Percentiles rank a stretch among this genome's conserved stretches.
phyloP scores from a whole-genome alignment of 352 stramenopile species.

The Globisporangium mamillatum region DNA sequence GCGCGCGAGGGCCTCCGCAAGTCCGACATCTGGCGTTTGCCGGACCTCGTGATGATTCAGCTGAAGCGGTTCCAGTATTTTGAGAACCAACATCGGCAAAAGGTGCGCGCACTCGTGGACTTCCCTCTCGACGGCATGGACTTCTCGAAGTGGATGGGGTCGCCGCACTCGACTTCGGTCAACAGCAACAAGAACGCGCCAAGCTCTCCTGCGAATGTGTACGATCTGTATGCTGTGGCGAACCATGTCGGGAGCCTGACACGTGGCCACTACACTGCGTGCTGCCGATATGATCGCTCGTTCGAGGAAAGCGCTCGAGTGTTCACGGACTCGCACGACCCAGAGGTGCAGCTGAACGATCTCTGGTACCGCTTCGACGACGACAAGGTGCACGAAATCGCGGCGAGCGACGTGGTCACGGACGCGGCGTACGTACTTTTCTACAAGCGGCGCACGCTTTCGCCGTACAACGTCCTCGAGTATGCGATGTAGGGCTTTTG shows the following conservation, averaged over 20 bases:
- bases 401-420: conserved; percentile 65
- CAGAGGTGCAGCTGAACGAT: conserved; percentile 48
- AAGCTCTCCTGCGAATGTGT: conserved; percentile 38
- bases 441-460: conserved; percentile 84
- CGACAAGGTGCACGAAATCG: conserved; percentile 76
- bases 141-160: conserved; percentile 72
- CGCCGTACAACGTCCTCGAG: conserved; percentile 62
- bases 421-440: conserved; percentile 91
- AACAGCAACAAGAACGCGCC: conserved; percentile 2
- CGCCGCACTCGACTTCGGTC: background rate
- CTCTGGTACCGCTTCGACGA: conserved; percentile 86
- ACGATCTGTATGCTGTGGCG: conserved; percentile 97
- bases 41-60: conserved; percentile 86
- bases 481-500: conserved; percentile 43
- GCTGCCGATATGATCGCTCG: conserved; percentile 69
- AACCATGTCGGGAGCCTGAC: conserved; percentile 96
- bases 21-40: conserved; percentile 69
- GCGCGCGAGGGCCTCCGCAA: conserved; percentile 52
- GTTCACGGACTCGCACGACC: conserved; percentile 33
- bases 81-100: conserved; percentile 81
- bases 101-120: conserved; percentile 75
- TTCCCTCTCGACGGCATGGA: conserved; percentile 79
- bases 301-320: conserved; percentile 58
- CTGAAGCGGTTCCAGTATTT: conserved; percentile 89
- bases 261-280: conserved; percentile 94